phyloP scores from a whole-genome alignment of 2,329 filamentous ascomycete genomes.

The Chaetomium sp. region DNA sequence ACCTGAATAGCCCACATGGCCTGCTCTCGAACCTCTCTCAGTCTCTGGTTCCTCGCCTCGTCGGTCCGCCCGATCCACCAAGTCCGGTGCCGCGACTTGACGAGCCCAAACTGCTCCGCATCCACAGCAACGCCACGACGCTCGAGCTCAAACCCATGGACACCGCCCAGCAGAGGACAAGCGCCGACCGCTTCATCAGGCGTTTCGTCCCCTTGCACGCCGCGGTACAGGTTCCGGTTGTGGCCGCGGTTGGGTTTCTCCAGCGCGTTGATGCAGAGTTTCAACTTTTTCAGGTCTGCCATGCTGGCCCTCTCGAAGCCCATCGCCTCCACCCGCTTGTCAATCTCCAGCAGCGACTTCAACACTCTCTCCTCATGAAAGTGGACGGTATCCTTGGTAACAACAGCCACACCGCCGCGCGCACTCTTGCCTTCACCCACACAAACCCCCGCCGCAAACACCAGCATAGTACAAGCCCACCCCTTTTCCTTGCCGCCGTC shows the following conservation, averaged over 20 bases:
- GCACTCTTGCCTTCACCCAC: not conserved
- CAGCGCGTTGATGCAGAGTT: not conserved
- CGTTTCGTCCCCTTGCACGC: not conserved
- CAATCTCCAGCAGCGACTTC: not conserved
- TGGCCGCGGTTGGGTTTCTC: not conserved
- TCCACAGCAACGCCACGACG: not conserved
- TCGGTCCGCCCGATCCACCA: not conserved
- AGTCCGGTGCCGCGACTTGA: not conserved
- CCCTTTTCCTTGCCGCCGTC: too few species aligned
- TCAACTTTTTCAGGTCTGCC: not conserved
- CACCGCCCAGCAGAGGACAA: not conserved
- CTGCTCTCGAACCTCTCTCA: too few species aligned
- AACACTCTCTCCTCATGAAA: not conserved
- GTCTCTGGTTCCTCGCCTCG: too few species aligned
- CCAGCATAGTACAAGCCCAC: not conserved
- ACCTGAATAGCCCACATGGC: too few species aligned
- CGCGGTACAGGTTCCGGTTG: not conserved
- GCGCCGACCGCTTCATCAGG: too few species aligned
- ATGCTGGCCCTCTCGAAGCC: too few species aligned
- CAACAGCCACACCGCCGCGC: not conserved
- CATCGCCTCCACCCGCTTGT: not conserved
- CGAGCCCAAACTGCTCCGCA: not conserved
- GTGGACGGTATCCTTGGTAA: constrained; percentile 6
- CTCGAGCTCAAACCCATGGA: not conserved
- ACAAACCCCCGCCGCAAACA: not conserved